Conservation (phyloP, 306 rosid species). For the Rosa multiflora region DNA sequence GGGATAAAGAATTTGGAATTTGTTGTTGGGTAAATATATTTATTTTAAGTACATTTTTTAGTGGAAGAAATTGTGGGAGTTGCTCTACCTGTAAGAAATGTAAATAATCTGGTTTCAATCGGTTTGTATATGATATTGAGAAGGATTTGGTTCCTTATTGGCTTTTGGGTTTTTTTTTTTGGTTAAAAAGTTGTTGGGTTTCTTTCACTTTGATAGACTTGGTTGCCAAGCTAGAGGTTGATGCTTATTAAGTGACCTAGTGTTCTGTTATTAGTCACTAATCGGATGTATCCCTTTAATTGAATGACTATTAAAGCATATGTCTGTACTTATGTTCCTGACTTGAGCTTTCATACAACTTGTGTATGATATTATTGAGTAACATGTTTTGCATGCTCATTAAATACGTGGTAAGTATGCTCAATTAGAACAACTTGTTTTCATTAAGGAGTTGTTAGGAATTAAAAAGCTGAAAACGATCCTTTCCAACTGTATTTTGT, state of each 20-base stretch:
- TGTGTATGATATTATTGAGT: background rate
- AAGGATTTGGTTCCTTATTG: background rate
- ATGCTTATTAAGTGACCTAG: background rate
- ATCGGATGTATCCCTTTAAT: background rate
- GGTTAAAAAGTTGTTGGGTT: background rate
- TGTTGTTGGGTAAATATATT: conserved; percentile 17
- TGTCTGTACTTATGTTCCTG: background rate
- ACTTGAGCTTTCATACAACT: background rate
- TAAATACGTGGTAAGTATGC: background rate
- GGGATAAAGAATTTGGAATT: background rate
- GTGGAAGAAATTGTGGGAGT: background rate
- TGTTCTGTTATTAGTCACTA: background rate
- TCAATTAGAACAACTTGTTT: no score
- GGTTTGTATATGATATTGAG: background rate
- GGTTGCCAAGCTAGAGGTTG: background rate
- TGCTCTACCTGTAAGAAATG: background rate
- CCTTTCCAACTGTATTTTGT: background rate
- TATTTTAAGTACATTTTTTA: conserved; percentile 2
- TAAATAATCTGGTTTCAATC: background rate
- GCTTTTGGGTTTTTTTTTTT: background rate
- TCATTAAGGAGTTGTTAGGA: background rate
- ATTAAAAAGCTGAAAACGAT: background rate
- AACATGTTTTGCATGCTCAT: background rate
- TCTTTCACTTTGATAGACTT: background rate
- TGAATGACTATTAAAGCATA: background rate